phyloP scores from a whole-genome alignment of 2,329 filamentous ascomycete species.

The Penicillium sp. region DNA sequence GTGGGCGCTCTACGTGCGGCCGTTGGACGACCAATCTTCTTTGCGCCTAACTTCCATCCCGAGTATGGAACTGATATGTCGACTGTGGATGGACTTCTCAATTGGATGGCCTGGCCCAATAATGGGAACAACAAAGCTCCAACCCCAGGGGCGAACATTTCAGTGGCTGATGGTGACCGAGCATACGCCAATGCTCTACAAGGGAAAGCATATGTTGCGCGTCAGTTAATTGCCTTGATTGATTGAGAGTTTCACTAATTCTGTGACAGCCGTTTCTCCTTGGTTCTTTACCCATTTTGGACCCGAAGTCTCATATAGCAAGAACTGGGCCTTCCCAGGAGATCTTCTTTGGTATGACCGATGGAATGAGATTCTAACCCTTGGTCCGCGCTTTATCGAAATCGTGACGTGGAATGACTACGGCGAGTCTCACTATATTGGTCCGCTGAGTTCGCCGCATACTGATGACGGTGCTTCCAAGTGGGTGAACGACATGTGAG shows the following conservation, averaged over 20 bases:
- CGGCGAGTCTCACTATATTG: conserved; percentile 57
- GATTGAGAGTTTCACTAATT: conserved; percentile 16
- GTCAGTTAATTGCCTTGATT: conserved; percentile 27
- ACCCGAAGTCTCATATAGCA: conserved; percentile 44
- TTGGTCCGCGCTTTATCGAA: conserved; percentile 50
- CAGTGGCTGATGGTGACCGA: conserved; percentile 40
- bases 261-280: conserved; percentile 51
- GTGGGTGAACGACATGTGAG: conserved; percentile 47
- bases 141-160: conserved; percentile 36
- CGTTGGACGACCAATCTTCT: conserved; percentile 44
- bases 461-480: conserved; percentile 41
- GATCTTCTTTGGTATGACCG: conserved; percentile 57
- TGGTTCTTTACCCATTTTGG: conserved; percentile 54
- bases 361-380: conserved; percentile 50
- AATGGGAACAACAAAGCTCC: conserved; percentile 48
- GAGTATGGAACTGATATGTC: conserved; percentile 33
- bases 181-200: conserved; percentile 32
- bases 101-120: conserved; percentile 44
- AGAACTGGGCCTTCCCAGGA: conserved; percentile 59
- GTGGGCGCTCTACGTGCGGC: conserved; percentile 39
- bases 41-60: conserved; percentile 48
- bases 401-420: conserved; percentile 59
- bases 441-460: conserved; percentile 42
- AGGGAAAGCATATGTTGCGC: conserved; percentile 47
- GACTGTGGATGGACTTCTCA: conserved; percentile 39